Evolutionary conservation across 148 eudicot genomes (phyloP).

Genomic region (Drosera capensis): DNA sequence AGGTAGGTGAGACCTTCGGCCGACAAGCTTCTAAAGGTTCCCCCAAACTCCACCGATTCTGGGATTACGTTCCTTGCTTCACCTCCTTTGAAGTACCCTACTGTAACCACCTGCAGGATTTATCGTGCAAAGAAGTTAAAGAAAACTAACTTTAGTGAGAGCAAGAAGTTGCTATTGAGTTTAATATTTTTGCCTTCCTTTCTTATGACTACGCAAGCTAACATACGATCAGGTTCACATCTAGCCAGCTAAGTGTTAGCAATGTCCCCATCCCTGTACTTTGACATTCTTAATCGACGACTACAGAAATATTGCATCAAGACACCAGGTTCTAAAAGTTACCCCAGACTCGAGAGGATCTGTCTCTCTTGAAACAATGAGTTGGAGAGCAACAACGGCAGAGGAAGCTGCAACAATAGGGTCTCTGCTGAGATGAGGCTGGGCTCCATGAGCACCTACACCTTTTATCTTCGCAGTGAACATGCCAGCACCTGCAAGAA

Average conservation of each 20-base stretch:
- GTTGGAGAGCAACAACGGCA: constrained; percentile 41
- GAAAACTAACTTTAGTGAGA: no score
- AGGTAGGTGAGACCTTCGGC: constrained; percentile 32
- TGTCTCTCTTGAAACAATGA: constrained; percentile 54
- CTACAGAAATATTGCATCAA: not conserved
- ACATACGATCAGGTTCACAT: not conserved
- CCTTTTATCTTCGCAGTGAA: constrained; percentile 40
- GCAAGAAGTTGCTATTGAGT: no score
- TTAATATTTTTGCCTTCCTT: not conserved
- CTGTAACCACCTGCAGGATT: constrained; percentile 36
- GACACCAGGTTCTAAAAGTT: constrained; percentile 1
- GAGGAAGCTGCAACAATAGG: constrained; percentile 47
- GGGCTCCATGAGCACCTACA: constrained; percentile 53
- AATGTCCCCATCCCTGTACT: not conserved
- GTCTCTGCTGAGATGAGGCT: constrained; percentile 46
- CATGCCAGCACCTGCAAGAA: constrained; percentile 48
- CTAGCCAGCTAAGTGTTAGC: not conserved
- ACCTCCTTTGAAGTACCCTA: constrained; percentile 43
- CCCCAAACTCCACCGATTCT: constrained; percentile 44
- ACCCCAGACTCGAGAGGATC: constrained; percentile 60
- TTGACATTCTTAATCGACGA: not conserved
- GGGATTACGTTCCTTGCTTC: constrained; percentile 54
- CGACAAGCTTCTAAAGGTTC: constrained; percentile 41
- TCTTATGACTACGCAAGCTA: not conserved
- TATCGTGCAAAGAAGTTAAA: no score